These are phyloP conservation scores for Spergularia azorica DNA, from an alignment of 179 eudicot species.

Conservation along the genomic window DNA sequence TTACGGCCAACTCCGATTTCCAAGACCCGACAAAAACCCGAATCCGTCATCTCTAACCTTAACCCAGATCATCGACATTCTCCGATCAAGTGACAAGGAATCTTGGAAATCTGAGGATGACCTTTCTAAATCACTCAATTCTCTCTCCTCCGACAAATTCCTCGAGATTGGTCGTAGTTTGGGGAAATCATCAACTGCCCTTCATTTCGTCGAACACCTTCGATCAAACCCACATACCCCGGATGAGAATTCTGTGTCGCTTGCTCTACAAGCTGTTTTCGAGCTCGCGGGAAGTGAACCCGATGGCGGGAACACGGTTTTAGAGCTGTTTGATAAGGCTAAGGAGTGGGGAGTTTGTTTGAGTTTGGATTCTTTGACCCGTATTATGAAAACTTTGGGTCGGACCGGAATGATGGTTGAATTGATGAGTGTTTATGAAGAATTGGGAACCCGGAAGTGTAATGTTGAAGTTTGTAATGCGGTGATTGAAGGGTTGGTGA, in stretches of 20 bases:
- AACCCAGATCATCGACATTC: constrained; percentile 39
- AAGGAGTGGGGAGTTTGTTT: constrained; percentile 40
- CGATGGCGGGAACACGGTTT: constrained; percentile 28
- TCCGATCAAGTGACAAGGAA: constrained; percentile 35
- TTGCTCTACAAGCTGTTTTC: constrained; percentile 50
- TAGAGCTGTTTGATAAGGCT: constrained; percentile 32
- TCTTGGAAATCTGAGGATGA: constrained; percentile 40
- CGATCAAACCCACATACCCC: constrained; percentile 26
- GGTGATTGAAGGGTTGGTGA: constrained; percentile 37
- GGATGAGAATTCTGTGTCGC: constrained; percentile 32
- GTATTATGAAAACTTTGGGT: constrained; percentile 42
- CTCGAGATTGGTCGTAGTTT: constrained; percentile 48
- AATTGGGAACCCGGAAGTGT: constrained; percentile 34
- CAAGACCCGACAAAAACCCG: constrained; percentile 11
- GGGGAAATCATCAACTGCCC: constrained; percentile 36
- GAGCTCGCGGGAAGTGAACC: constrained; percentile 46
- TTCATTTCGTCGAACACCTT: constrained; percentile 44
- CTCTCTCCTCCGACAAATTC: constrained; percentile 26
- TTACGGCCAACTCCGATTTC: constrained; percentile 7
- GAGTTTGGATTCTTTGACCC: constrained; percentile 42
- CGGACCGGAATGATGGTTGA: constrained; percentile 37
- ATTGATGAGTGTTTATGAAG: constrained; percentile 37
- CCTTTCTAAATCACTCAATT: constrained; percentile 37
- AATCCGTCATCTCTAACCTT: constrained; percentile 21
- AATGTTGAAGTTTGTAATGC: constrained; percentile 44